Conservation (phyloP, 768 basidiomycete genomes). For the Pulveroboletus sp. region DNA sequence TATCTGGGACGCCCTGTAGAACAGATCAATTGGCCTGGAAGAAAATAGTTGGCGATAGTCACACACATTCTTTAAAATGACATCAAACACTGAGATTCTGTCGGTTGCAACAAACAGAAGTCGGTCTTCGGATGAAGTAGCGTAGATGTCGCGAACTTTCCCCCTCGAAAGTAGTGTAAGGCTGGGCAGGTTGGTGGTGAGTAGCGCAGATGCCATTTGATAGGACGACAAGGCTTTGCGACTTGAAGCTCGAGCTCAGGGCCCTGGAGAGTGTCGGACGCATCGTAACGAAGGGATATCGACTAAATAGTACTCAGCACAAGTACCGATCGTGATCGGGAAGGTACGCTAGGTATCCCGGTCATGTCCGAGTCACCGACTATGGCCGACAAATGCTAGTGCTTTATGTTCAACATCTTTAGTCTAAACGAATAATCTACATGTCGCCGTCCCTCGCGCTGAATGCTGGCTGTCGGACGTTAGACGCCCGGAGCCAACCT, state of each 20-base stretch:
- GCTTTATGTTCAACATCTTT: constrained; percentile 16
- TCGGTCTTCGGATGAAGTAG: constrained; percentile 62
- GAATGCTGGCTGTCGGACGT: constrained; percentile 29
- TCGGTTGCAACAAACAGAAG: constrained; percentile 95
- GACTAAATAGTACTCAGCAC: constrained; percentile 2
- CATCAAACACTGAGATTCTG: constrained; percentile 95
- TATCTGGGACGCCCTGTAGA: constrained; percentile 86
- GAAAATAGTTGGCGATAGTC: background rate
- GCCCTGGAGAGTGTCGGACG: background rate
- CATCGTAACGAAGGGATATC: background rate
- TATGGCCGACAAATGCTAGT: constrained; percentile 4
- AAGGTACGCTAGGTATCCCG: constrained; percentile 7
- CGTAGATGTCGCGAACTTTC: constrained; percentile 96
- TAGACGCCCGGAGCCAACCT: constrained; percentile 55
- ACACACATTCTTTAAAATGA: constrained; percentile 89
- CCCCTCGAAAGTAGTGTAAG: constrained; percentile 80
- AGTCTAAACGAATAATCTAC: constrained; percentile 18
- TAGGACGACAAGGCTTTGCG: background rate
- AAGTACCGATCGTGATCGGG: constrained; percentile 19
- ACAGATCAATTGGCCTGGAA: background rate
- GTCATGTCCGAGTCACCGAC: constrained; percentile 11
- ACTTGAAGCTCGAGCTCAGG: no score
- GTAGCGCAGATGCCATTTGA: constrained; percentile 38
- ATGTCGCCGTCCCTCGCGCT: background rate
- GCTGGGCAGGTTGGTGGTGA: constrained; percentile 54